Base-by-base conservation (phyloP, 768 basidiomycete genomes). In the Hygrocybe coccinea region DNA sequence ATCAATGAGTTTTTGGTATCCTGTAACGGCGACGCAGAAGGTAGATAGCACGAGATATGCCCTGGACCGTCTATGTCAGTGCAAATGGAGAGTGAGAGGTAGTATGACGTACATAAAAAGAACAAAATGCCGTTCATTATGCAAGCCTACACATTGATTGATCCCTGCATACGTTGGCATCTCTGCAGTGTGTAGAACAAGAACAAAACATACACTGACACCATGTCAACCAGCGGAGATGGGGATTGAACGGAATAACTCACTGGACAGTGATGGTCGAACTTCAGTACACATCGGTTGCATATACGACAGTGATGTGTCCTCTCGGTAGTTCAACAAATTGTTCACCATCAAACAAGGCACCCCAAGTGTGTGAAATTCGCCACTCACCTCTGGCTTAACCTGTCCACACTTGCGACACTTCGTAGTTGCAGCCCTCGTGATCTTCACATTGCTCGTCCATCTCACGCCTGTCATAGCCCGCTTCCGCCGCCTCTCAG, bases 81-180 rank as follows among this genome's bases (percentile, higher is more conserved):
- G 12, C 14, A 43, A n/a, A n/a, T n/a, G n/a, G 25, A 11, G 21
- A 33, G 4, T 5, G 41, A 8, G 52, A 24, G 45, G 47, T 12
- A 14, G 47, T 15, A 38, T 34, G 6, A 71, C 86, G 54, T 59
- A 91, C 91, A 98, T 87, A 79, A 98, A 99, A 46, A 98, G 74
- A 37, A 95, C 80, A 63, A 99, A 99, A 71, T 97, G 93, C 0
- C 95, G 85, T 66, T 97, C 95, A 62, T 98, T 99, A 67, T 95
- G 79, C 6, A 98, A 69, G 10, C 95, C 95, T 43, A 99, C 95
- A 66, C 95, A 98, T 81, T 93, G 91, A 69, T 97, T 97, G 49
- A 97, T 84, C 94, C 94, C 91, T 94, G 65, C 56, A 56, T 54
- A 46, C 11, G 56, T 46, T 51, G n/a, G 11, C 2, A 56, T 57